Percentiles rank a stretch among this genome's conserved stretches.
phyloP scores from a whole-genome alignment of 495 filamentous ascomycete species.

The Aspergillus saccharolyticus region DNA sequence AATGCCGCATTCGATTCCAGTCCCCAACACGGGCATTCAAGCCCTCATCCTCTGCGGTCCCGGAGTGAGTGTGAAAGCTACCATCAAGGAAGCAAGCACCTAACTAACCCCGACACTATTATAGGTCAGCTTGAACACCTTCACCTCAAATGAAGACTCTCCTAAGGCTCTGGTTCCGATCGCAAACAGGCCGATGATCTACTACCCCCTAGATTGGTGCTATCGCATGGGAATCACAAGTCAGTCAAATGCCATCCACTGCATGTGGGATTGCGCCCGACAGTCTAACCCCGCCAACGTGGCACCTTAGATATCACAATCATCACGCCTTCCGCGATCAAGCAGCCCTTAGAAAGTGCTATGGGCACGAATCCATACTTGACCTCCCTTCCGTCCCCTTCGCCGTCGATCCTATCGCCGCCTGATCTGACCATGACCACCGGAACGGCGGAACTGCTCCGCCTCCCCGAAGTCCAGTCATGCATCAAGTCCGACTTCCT shows the following conservation, averaged over 20 bases:
- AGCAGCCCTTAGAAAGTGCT: conserved; percentile 66
- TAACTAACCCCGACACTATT: background rate
- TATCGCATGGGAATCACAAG: conserved; percentile 78
- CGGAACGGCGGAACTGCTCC: conserved; percentile 85
- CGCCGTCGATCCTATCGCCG: conserved; percentile 70
- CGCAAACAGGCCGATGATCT: conserved; percentile 94
- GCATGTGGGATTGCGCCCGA: background rate
- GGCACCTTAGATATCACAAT: conserved; percentile 65
- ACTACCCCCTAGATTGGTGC: conserved; percentile 89
- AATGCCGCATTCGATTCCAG: conserved; percentile 33
- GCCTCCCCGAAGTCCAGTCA: conserved; percentile 65
- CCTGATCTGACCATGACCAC: conserved; percentile 67
- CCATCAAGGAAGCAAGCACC: background rate
- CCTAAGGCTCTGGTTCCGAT: conserved; percentile 90
- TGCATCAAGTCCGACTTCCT: conserved; percentile 79
- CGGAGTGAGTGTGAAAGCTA: conserved; percentile 34
- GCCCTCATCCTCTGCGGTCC: conserved; percentile 91
- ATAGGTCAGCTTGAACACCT: conserved; percentile 74
- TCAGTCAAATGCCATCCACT: conserved; percentile 31
- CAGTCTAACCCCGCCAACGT: background rate
- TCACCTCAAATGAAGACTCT: conserved; percentile 82
- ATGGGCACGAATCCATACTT: conserved; percentile 82
- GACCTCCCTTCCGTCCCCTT: conserved; percentile 70
- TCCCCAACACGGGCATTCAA: conserved; percentile 78
- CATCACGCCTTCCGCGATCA: conserved; percentile 71